Base-by-base conservation (phyloP, 2,329 filamentous ascomycete species). In the Fusarium albidum region DNA sequence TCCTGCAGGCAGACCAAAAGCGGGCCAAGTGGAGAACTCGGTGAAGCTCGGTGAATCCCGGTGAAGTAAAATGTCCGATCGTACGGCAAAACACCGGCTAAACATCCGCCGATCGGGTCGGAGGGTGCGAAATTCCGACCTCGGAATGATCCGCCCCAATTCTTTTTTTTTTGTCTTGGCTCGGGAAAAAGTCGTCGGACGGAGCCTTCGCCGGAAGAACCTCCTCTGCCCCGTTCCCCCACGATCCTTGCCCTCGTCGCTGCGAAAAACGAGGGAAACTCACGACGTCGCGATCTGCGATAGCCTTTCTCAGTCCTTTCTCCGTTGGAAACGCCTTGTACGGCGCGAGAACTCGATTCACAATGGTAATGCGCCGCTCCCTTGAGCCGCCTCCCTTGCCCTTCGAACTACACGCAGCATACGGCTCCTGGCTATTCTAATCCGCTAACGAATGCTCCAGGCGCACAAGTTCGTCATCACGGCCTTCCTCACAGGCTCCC, bases 401-500 rank as follows among this genome's bases (percentile, higher is more conserved):
- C 46, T 56, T 48, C 58, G 47, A 34, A 26, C 54, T 28, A 59
- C 41, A 37, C 18, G 32, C 15, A 38, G 7, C 14, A 14, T 40
- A 17, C 18, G 28, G 29, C 21, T 21, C 21, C 21, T 21, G 21
- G 4, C 21, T 31, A 17, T 18, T 13, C 31, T n/a, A n/a, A 29
- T 9, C 42, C 44, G 40, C 62, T 69, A 43, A 70, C 59, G 63
- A 17, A 11, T 12, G 18, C 10, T 6, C 10, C 33, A 96, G 94
- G 94, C 94, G 73, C 92, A 98, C 81, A 91, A 92, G 70, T 90
- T 76, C 63, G 71, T 97, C 77, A 88, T 99, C 79, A 91, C 91
- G 79, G 92, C 96, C 77, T 87, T 97, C 77, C 75, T 98, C 64
- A 92, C 92, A 69, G 94, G 94, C 79, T 85, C 87, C 59, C 91